Evolutionary conservation across 305 asterid species (phyloP), one percentile per base, ranked within the genome.

Genomic region (Fraxinus floribunda): DNA sequence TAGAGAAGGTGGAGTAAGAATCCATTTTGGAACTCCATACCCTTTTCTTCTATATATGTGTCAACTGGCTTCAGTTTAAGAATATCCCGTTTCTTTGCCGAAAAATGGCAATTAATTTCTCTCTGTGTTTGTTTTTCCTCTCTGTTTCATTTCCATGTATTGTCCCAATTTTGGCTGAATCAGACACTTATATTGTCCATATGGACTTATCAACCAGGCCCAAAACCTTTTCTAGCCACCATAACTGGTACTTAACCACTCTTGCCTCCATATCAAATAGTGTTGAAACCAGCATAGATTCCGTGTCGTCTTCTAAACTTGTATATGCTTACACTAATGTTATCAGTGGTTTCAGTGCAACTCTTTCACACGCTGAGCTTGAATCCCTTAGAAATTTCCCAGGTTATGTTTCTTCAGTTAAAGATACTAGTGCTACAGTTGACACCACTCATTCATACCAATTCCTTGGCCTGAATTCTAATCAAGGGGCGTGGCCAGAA

Each of bases 341-440:
- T 83, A 86, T 94, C 77, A 81, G 85, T 79, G 97, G 98, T n/a
- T 94, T 94, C 78, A 87, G 90, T 36, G 97, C 97, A 22, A 39
- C 78, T 75, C 97, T 94, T 44, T 88, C 97, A 9, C 75, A 90
- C 3, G 81, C 89, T 6, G 94, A 92, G 29, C 86, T 88, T 30
- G 83, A 87, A 64, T 83, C 92, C 39, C 78, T 91, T 1, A 82
- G 86, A 80, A 79, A 75, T 0, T 83, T 81, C 34, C 91, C 90
- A 0, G 98, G 94, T 0, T 93, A 82, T 85, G 46, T 94, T 60
- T 89, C 92, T 13, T 88, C 94, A 1, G 73, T 77, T 22, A 87
- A 73, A 39, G 98, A 94, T 78, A 62, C 15, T 18, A 26, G 84
- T 0, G 93, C 89, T 1, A 88, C 85, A 73, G 75, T 85, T 76